phyloP scores from a whole-genome alignment of 2,329 filamentous ascomycete genomes.

The Calonectria hawksworthii region DNA sequence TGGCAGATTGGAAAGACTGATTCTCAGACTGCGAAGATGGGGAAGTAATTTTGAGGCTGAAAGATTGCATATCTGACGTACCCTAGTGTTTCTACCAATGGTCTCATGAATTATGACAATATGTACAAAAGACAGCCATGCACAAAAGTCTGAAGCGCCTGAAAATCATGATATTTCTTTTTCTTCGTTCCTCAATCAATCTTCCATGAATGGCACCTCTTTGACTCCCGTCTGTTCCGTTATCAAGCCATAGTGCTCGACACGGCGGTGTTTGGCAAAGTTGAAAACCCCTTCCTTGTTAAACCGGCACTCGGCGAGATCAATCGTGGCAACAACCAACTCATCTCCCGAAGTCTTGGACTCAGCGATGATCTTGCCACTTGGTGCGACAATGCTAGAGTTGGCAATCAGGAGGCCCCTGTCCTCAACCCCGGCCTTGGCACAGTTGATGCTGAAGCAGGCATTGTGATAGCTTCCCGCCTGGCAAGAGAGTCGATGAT shows the following conservation, averaged over 20 bases:
- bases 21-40: background rate
- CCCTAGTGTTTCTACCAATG: background rate
- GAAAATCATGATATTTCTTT: background rate
- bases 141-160: too few relatives aligned
- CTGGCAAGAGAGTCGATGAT: conserved; percentile 3
- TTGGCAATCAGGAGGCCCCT: background rate
- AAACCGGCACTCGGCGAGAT: conserved; percentile 5
- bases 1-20: background rate
- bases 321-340: conserved; percentile 9
- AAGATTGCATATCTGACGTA: background rate
- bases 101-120: background rate
- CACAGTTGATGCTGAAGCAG: conserved; percentile 13
- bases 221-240: background rate
- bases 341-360: conserved; percentile 8
- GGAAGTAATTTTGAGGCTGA: background rate
- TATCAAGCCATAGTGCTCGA: background rate
- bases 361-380: conserved; percentile 6
- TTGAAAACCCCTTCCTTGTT: conserved; percentile 16
- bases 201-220: background rate
- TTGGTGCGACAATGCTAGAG: background rate
- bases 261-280: conserved; percentile 8
- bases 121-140: background rate
- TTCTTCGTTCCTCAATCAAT: background rate
- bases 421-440: conserved; percentile 7
- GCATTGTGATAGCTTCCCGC: conserved; percentile 12